Base-by-base conservation (phyloP, 768 basidiomycete genomes). In the Asterophora lycoperdoides region DNA sequence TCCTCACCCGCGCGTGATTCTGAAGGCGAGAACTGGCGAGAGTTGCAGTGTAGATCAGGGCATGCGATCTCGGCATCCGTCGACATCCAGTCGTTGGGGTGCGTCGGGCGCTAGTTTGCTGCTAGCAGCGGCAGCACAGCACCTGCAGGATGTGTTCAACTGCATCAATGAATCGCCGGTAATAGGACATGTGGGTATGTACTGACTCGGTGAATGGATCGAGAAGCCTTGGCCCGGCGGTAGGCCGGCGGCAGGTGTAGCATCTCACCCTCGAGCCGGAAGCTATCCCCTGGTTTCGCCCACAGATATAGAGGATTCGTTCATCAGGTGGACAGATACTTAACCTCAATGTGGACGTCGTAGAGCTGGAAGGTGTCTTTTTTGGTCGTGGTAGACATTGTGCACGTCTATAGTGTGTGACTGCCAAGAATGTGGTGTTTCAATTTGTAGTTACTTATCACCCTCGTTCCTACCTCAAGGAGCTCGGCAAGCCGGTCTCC, bases 141-240 rank as follows among this genome's bases (percentile, higher is more conserved):
- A 19, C 72, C 84, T 85, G 49, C n/a, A n/a, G n/a, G n/a, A n/a
- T 8, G 23, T 23, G 6, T n/a, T n/a, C n/a, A n/a, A n/a, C n/a
- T 23, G 23, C 23, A 3, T 23, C 3, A 23, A 23, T 23, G 23
- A 6, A 23, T 23, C 23, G 6, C 23, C 6, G 23, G 23, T 23
- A 23, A 23, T 6, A 23, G 32, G 6, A 33, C 17, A 8, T 3
- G 32, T 9, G 8, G 9, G 13, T 4, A 32, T 32, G 13, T 32
- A 53, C 65, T 4, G 51, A 81, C 84, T 69, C 8, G 84, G 66
- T 0, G 83, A 85, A 57, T 84, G 86, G 42, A 86, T 81, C 1
- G 84, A 84, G 56, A 86, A 74, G 2, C 82, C 84, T 58, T 84
- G 83, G 0, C 70, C 75, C 0, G 77, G 73, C 4, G 84, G 84